Percentiles rank a stretch among this genome's conserved stretches.
Conservation (phyloP, 306 rosid genomes). For the Cucurbita maxima region DNA sequence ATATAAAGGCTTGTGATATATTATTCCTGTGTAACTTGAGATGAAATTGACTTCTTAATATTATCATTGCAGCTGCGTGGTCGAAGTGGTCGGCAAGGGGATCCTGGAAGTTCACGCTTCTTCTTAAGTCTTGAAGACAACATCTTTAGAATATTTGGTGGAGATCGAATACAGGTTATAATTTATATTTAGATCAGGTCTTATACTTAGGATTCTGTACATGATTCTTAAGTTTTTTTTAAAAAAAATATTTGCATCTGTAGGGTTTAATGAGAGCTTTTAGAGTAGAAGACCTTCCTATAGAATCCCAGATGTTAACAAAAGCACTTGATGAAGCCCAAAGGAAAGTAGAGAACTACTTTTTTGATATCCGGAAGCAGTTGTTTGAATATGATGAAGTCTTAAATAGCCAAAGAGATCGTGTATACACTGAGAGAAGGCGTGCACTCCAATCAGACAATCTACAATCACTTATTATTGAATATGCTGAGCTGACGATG, state of each 20-base stretch:
- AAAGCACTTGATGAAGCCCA: slow-evolving; percentile 99
- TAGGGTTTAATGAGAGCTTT: slow-evolving; percentile 96
- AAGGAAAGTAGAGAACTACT: slow-evolving; percentile 90
- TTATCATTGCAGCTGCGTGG: slow-evolving; percentile 62
- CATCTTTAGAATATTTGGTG: slow-evolving; percentile 91
- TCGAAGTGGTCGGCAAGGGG: slow-evolving; percentile 95
- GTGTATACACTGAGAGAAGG: slow-evolving; percentile 87
- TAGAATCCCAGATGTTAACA: slow-evolving; percentile 93
- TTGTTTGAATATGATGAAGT: slow-evolving; percentile 93
- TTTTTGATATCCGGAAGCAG: slow-evolving; percentile 92
- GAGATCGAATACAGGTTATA: slow-evolving; percentile 79
- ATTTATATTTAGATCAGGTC: slow-evolving; percentile 6
- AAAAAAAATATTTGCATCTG: slow-evolving; percentile 2
- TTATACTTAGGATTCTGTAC: background rate
- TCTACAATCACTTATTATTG: slow-evolving; percentile 72
- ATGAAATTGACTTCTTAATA: slow-evolving; percentile 10
- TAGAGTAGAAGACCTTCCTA: slow-evolving; percentile 94
- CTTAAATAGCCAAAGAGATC: slow-evolving; percentile 91
- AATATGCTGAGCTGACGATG: slow-evolving; percentile 94
- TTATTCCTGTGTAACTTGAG: slow-evolving; percentile 4
- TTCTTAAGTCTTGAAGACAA: slow-evolving; percentile 96
- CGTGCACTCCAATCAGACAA: slow-evolving; percentile 79
- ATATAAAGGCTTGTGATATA: background rate
- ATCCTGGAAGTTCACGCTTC: slow-evolving; percentile 94
- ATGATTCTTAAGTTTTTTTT: slow-evolving; percentile 8